Percentiles rank a stretch among this genome's conserved stretches.
Evolutionary conservation across 768 basidiomycete species (phyloP).

Genomic region (Galerina marginata): DNA sequence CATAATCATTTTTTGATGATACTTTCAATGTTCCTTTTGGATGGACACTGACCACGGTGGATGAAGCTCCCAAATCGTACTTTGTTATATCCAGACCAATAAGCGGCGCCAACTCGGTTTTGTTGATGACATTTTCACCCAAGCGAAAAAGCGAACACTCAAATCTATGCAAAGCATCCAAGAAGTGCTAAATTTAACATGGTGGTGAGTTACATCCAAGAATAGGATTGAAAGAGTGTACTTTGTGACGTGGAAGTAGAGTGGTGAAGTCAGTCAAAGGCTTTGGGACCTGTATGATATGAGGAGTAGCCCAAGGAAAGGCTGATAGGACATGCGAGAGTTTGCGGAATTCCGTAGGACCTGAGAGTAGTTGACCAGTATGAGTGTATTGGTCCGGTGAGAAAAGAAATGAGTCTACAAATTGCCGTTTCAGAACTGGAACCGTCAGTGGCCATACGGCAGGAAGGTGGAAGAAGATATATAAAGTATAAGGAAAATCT

Average conservation of each 20-base stretch:
- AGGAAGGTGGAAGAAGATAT: too few species aligned
- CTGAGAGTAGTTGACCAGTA: too few species aligned
- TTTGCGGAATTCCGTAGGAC: not conserved
- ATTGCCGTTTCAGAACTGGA: too few species aligned
- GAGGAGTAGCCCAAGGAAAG: not conserved
- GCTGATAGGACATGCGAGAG: not conserved
- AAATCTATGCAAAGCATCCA: not conserved
- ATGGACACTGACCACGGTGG: not conserved
- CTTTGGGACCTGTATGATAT: not conserved
- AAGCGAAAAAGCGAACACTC: not conserved
- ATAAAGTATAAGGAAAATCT: too few species aligned
- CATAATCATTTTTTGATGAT: not conserved
- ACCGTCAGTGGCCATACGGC: too few species aligned
- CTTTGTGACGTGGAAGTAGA: not conserved
- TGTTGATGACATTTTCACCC: not conserved
- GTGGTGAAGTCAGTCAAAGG: not conserved
- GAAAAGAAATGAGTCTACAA: too few species aligned
- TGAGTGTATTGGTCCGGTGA: too few species aligned
- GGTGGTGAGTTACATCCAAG: not conserved
- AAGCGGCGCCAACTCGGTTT: not conserved
- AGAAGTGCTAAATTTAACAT: not conserved
- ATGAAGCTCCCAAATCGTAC: not conserved
- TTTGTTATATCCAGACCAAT: not conserved
- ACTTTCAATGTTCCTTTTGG: not conserved
- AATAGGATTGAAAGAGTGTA: not conserved